phyloP scores from a whole-genome alignment of 139 green algal genomes.

The Dunaliella primolecta region DNA sequence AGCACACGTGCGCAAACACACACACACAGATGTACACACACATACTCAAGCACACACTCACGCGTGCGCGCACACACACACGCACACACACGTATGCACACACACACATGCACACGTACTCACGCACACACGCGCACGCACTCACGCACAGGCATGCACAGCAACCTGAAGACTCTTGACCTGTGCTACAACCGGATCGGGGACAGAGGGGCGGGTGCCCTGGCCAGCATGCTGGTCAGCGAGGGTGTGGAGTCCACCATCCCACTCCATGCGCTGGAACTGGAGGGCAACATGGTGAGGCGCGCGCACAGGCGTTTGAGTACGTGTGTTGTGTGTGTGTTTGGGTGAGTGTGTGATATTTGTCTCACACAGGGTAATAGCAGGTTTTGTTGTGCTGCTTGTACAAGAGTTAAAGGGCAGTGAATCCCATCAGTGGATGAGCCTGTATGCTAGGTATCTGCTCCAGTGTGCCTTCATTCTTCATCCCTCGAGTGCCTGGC shows the following conservation, averaged over 20 bases:
- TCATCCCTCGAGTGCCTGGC: too few species aligned
- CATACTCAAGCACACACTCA: not conserved
- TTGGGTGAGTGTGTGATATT: too few species aligned
- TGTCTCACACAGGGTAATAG: too few species aligned
- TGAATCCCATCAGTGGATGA: too few species aligned
- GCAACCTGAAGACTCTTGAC: constrained; percentile 47
- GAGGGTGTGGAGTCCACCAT: constrained; percentile 23
- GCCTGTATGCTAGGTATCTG: too few species aligned
- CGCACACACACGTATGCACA: not conserved
- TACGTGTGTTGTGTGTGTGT: too few species aligned
- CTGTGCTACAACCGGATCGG: constrained; percentile 48
- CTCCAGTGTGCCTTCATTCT: too few species aligned
- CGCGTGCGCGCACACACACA: not conserved
- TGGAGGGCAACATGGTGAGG: constrained; percentile 53
- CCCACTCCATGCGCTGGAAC: constrained; percentile 42
- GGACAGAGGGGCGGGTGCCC: constrained; percentile 39
- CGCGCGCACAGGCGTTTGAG: not conserved
- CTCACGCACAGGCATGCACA: constrained; percentile 36
- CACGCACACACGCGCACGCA: not conserved
- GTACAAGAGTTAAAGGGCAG: not conserved
- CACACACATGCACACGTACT: not conserved
- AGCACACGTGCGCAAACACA: not conserved
- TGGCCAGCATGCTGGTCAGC: constrained; percentile 41
- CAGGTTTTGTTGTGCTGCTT: too few species aligned
- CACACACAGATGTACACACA: not conserved